Evolutionary conservation across 208 protist genomes (phyloP).

Genomic region (Naegleria gruberi): DNA sequence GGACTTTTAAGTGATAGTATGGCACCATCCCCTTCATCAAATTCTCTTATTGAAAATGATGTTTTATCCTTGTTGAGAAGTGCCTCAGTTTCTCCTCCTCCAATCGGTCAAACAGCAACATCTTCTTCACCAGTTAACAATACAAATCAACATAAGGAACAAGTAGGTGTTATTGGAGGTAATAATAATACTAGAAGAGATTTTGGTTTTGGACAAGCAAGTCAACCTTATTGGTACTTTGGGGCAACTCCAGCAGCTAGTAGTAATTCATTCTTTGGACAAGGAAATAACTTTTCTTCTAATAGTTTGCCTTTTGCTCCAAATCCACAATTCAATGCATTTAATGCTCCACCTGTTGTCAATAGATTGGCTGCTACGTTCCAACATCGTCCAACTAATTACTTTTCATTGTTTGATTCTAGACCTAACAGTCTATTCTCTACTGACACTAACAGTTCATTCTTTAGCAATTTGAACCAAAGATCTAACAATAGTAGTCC

Average conservation of each 20-base stretch:
- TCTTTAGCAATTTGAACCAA: background rate
- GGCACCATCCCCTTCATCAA: background rate
- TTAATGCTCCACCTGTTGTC: background rate
- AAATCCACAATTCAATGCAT: background rate
- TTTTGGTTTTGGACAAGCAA: background rate
- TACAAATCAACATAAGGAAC: background rate
- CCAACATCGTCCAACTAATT: background rate
- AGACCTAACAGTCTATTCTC: background rate
- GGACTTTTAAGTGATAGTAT: background rate
- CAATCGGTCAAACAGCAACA: background rate
- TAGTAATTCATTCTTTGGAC: background rate
- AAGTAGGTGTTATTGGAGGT: background rate
- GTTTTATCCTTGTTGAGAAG: background rate
- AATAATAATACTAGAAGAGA: background rate
- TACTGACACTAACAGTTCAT: background rate
- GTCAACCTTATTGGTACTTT: background rate
- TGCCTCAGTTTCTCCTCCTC: background rate
- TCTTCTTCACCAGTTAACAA: background rate
- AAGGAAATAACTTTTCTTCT: background rate
- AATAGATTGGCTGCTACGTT: background rate
- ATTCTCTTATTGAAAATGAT: background rate
- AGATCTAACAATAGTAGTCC: background rate
- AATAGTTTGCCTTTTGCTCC: background rate
- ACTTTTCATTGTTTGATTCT: background rate
- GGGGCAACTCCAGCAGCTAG: background rate